Evolutionary conservation across 140 eudicot species (phyloP).

Genomic region (Anethum foeniculum): DNA sequence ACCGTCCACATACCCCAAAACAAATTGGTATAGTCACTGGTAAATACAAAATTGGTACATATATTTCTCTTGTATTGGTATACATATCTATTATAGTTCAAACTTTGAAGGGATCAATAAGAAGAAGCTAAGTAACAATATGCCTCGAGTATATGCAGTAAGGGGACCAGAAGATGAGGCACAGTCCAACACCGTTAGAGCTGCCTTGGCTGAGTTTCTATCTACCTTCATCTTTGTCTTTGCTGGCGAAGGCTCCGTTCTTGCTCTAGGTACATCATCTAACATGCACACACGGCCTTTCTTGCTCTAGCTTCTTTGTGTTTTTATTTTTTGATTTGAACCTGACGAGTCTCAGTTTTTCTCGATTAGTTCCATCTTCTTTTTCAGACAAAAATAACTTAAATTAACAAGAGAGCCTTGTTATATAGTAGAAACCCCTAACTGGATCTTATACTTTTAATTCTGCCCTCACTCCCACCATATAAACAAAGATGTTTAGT

Average conservation of each 20-base stretch:
- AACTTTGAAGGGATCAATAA: background rate
- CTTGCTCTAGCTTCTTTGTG: too few species aligned
- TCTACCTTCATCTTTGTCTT: slow-evolving; percentile 92
- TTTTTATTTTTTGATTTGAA: background rate
- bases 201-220: slow-evolving; percentile 73
- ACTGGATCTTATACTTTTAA: background rate
- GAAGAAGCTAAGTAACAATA: slow-evolving; percentile 15
- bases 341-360: background rate
- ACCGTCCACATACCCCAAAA: background rate
- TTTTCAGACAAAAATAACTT: background rate
- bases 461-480: background rate
- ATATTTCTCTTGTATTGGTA: background rate
- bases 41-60: background rate
- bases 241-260: slow-evolving; percentile 85
- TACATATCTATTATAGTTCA: background rate
- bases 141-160: slow-evolving; percentile 49
- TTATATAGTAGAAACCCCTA: background rate
- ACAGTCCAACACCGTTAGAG: slow-evolving; percentile 74
- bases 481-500: background rate
- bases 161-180: slow-evolving; percentile 80
- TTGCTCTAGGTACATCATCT: slow-evolving; percentile 48
- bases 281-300: background rate
- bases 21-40: background rate
- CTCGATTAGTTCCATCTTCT: background rate
- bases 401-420: background rate